These are phyloP conservation scores for Tremellales sp. DNA, from an alignment of 1,284 basidiomycete species.

Conservation along the genomic window DNA sequence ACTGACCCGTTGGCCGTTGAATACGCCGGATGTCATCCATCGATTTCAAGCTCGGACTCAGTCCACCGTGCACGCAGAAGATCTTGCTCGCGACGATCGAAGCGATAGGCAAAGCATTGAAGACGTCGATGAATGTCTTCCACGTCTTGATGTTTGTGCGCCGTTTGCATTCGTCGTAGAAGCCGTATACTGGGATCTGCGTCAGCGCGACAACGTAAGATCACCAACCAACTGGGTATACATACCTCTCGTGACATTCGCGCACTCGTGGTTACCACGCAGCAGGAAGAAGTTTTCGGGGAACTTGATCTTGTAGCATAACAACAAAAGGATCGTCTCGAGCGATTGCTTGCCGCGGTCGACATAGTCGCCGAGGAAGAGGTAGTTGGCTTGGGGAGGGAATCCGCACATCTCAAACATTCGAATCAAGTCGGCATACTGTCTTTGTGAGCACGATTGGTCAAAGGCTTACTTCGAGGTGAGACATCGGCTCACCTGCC, in stretches of 20 bases:
- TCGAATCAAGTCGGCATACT: constrained; percentile 93
- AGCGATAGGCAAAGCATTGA: constrained; percentile 98
- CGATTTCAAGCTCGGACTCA: constrained; percentile 92
- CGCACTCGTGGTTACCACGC: constrained; percentile 98
- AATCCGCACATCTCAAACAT: constrained; percentile 99
- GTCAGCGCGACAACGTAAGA: constrained; percentile 1
- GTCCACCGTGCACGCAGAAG: constrained; percentile 97
- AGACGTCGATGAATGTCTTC: constrained; percentile 99
- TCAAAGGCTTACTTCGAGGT: not conserved
- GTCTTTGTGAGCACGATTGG: not conserved
- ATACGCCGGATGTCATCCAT: constrained; percentile 99
- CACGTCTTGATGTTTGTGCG: constrained; percentile 99
- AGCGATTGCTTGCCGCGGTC: constrained; percentile 98
- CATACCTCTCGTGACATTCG: constrained; percentile 93
- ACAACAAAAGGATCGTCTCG: constrained; percentile 91
- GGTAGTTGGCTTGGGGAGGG: constrained; percentile 94
- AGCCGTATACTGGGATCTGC: constrained; percentile 90
- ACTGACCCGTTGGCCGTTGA: constrained; percentile 76
- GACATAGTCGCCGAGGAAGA: constrained; percentile 98
- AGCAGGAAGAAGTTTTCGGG: constrained; percentile 99
- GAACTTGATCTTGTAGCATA: constrained; percentile 99
- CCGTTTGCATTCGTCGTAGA: constrained; percentile 99
- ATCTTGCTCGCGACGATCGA: constrained; percentile 99
- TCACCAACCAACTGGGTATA: constrained; percentile 6
- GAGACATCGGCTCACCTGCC: constrained; percentile 56